Base-by-base conservation (phyloP, 75 land plant genomes). In the Larix kaempferi region DNA sequence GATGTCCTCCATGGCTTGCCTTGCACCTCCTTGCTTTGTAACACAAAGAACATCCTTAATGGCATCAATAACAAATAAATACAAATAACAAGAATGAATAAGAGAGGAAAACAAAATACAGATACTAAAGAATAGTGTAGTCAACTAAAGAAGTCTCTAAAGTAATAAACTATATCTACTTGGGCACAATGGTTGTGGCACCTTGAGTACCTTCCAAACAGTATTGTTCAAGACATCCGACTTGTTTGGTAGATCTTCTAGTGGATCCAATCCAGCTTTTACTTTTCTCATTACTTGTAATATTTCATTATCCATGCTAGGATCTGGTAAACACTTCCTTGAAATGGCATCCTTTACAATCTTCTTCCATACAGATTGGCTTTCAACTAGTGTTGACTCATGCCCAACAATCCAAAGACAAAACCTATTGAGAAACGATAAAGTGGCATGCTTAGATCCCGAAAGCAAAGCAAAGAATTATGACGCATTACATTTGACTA, bases 351-450 rank as follows among this genome's bases (percentile, higher is more conserved):
- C 91, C 26, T 57, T 55, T 4, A 92, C 56, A 35, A 94, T 71
- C 3, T 71, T 59, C 26, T 66, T 66, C 96, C 96, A 94, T 35
- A 92, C 44, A 63, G 88, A 76, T 25, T 80, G 80, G 81, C 86
- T 87, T 16, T 33, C 62, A 17, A 55, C 13, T 11, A 94, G 62
- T 6, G 95, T 92, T 27, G 67, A 33, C 60, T 41, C 90, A 81
- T 84, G 87, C 25, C 97, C 97, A 35, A 94, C 59, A 44, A 94
- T 85, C 91, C 95, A 94, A 3, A 94, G 84, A 58, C 89, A 88
- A 41, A 87, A 79, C 72, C 97, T 94, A 35, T 49, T 25, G 5
- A 63, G 12, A 61, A 23, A 63, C 8, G 8, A 62, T 62, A 11
- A 16, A 61, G 33, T 10, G 21, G 11, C 29, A 37, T 41, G 4